Percentiles rank a stretch among this genome's conserved stretches.
Evolutionary conservation across 108 stramenopile species (phyloP).

Genomic region (Cylindrotheca fusiformis): DNA sequence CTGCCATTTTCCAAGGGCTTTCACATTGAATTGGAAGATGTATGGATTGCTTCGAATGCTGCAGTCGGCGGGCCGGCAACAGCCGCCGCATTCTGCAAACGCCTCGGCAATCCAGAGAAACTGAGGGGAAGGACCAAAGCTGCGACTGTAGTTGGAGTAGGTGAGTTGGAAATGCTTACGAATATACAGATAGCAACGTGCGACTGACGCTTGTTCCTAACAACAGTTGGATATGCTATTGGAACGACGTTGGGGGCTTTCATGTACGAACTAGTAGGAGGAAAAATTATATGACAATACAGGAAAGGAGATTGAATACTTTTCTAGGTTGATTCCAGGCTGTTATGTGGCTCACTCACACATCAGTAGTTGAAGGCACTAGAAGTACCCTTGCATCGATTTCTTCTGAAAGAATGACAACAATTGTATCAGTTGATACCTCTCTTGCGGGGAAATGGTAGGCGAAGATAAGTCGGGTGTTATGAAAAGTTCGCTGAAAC

Average conservation of each 20-base stretch:
- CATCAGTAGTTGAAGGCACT: no score
- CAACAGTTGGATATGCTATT: conserved; percentile 58
- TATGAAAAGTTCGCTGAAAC: no score
- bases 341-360: no score
- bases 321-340: no score
- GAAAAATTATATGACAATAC: no score
- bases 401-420: no score
- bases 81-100: conserved; percentile 67
- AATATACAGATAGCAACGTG: not conserved
- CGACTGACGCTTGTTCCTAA: not conserved
- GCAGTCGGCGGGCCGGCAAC: conserved; percentile 81
- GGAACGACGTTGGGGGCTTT: conserved; percentile 51
- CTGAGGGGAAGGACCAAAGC: conserved; percentile 48
- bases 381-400: no score
- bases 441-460: no score
- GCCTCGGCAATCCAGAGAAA: conserved; percentile 28
- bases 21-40: conserved; percentile 47
- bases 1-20: conserved; percentile 1
- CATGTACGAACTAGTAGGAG: conserved; percentile 22
- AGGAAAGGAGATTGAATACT: no score
- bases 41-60: conserved; percentile 78
- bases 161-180: not conserved
- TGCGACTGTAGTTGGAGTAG: conserved; percentile 52
- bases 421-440: no score
- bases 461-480: no score